Evolutionary conservation across 345 rosid species (phyloP), one percentile per base, ranked within the genome.

Genomic region (Zanthoxylum bungeanum): DNA sequence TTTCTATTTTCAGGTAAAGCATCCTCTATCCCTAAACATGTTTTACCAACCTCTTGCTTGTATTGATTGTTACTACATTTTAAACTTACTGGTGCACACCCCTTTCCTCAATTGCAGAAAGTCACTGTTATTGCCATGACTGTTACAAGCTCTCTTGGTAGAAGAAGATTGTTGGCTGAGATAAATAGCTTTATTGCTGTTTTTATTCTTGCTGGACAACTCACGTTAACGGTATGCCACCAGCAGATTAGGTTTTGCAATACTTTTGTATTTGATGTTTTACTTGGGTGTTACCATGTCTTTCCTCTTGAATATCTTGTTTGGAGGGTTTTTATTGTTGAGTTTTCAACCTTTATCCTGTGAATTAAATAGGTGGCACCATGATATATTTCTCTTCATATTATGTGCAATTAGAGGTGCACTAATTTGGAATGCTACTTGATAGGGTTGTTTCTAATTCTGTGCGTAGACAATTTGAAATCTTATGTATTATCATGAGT

Each of bases 181-280:
- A 93, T 93, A 80, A 93, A 93, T 76, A 88, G 97, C 91, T 91
- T 93, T 33, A 87, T 91, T 76, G 98, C 96, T 69, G 79, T 90
- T 65, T 93, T 93, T 83, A 91, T 93, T 79, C 96, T 93, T 31
- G 82, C 82, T 69, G 98, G 97, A 79, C 98, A 91, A 82, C 88
- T 93, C 63, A 91, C 96, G 52, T 77, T 91, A 77, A 93, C 97
- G 69, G 97, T 93, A 85, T 58, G 80, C 57, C 72, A 44, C 21
- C 24, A 44, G 36, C 56, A 16, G 14, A 64, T 66, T 31, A 69
- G 22, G 63, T 70, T 27, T 21, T 47, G 30, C 58, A n/a, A 33
- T 37, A 31, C 55, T 9, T 67, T 34, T 28, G 19, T 40, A 39
- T 42, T 69, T 9, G 40, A 65, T 63, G 19, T 42, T 40, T 12